Base-by-base conservation (phyloP, 805 yeast species). In the Saccharomyces eubayanus region DNA sequence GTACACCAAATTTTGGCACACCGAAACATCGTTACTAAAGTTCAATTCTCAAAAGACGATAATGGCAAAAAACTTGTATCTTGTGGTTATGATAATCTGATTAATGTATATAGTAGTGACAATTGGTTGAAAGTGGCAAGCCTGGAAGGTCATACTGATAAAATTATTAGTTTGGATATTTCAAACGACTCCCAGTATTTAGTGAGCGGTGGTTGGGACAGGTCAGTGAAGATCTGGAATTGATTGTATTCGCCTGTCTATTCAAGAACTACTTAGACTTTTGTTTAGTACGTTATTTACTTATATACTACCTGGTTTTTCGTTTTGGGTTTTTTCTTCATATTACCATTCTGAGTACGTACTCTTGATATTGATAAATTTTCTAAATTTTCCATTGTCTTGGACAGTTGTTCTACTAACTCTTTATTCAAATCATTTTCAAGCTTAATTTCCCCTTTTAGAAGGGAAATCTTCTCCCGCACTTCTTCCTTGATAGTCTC, bases 201-300 rank as follows among this genome's bases (percentile, higher is more conserved):
- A 1, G 77, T 80, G 1, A 79, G 85, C 48, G 78, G 88, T 49
- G 91, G 96, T 21, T 90, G 96, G 96, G 96, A 90, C 65, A 76
- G 94, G 52, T 76, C 87, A 6, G 76, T 89, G 2, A 87, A 86
- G 63, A 52, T 87, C 46, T 87, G 89, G 89, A 50, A 36, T 36
- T 36, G 43, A 36, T 36, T 16, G 12, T 9, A 11, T 16, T 49
- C 14, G 41, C 24, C 6, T n/a, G 20, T 16, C 10, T 16, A 16
- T 36, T 36, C 11, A 5, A 21, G 6, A 36, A 2, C 9, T 36
- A 20, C 5, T 28, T 50, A 28, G 28, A 31, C 0, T 36, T 36
- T 36, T 10, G 16, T 16, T 16, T 16, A 16, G 20, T 8, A 36
- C 3, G 16, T 36, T 36, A 36, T 16, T 36, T 36, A 36, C 20